These are phyloP conservation scores for Ramaria rubella DNA, from an alignment of 768 basidiomycete genomes.

Conservation along the genomic window DNA sequence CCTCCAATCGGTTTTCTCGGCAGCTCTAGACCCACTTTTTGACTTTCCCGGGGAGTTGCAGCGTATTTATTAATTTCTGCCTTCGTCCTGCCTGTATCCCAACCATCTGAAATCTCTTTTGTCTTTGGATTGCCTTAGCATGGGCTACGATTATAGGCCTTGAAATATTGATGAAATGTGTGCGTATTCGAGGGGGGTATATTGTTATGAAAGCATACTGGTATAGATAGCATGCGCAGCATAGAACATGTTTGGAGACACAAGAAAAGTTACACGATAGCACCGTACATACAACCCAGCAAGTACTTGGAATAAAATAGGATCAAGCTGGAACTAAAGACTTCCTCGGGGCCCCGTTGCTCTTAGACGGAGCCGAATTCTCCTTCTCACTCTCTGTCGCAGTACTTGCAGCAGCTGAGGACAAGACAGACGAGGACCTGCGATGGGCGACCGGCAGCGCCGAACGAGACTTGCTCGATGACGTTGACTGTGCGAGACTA, in stretches of 20 bases:
- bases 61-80: too few species aligned
- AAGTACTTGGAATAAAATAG: conserved; percentile 1
- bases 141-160: too few species aligned
- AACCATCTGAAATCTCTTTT: too few species aligned
- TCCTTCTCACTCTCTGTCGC: conserved; percentile 6
- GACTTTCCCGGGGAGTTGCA: too few species aligned
- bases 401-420: conserved; percentile 17
- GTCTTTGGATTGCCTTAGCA: too few species aligned
- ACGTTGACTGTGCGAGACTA: background rate
- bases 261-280: background rate
- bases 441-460: background rate
- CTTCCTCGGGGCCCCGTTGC: background rate
- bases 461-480: background rate
- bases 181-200: too few species aligned
- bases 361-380: background rate
- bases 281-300: conserved; percentile 1
- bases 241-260: background rate
- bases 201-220: too few species aligned
- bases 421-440: conserved; percentile 12
- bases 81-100: too few species aligned
- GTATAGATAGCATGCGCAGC: background rate
- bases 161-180: too few species aligned
- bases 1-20: too few species aligned
- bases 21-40: too few species aligned
- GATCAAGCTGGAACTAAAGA: background rate